Base-by-base conservation (phyloP, 2,329 filamentous ascomycete genomes). In the Aspergillus alliaceus region DNA sequence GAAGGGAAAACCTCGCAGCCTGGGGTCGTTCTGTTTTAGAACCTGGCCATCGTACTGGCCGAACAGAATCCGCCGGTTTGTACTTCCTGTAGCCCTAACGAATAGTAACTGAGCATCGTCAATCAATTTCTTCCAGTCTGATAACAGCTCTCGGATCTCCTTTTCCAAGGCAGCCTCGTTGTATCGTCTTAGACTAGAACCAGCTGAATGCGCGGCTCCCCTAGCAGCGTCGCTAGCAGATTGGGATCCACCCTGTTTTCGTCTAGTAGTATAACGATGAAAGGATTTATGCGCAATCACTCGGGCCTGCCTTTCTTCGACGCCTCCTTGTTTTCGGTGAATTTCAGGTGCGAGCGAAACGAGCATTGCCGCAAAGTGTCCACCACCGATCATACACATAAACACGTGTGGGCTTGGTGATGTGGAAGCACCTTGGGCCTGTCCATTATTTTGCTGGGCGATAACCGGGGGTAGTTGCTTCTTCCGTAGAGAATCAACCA, bases 261-360 rank as follows among this genome's bases (percentile, higher is more conserved):
- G 85, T 63, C 95, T 84, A 6, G 95, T 99, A 0, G 96, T 99
- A 71, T 99, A 99, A 56, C 95, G 85, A 74, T 99, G 96, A 74
- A 98, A 99, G 0, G 93, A 97, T 79, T 99, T 99, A 76, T 98
- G 93, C 0, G 92, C 93, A 44, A 97, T 82, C 0, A 98, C 91
- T 0, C 89, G 89, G 6, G 93, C 91, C 68, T 96, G 90, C 53
- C 91, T 84, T 63, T 96, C 92, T 70, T 96, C 84, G 1, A 89
- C 82, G 0, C 90, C 89, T 15, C 82, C 78, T 12, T 84, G 80
- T 52, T 86, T 85, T 70, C 90, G 93, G 35, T 86, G 84, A 53
- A 89, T 80, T 60, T 92, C 90, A 0, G 95, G 93, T 0, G 91
- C 86, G 4, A 98, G 82, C 0, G 92, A 92, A 11, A 99, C 90